Percentiles rank a stretch among this genome's conserved stretches.
phyloP scores from a whole-genome alignment of 306 rosid species.

The Myrica gale region DNA sequence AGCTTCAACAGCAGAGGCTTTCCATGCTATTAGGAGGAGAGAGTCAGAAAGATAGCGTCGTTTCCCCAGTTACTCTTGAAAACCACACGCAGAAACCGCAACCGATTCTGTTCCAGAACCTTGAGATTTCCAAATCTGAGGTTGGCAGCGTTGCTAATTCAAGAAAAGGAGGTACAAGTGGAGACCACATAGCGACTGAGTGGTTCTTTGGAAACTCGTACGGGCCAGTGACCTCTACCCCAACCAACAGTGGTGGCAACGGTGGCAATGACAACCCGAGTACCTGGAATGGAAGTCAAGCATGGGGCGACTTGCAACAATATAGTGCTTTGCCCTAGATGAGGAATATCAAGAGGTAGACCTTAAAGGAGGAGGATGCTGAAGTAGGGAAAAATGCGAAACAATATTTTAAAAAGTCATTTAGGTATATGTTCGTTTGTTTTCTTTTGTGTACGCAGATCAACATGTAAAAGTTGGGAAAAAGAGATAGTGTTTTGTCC shows the following conservation, averaged over 20 bases:
- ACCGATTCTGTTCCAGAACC: slow-evolving; percentile 63
- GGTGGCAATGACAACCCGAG: slow-evolving; percentile 40
- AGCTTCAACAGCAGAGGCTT: slow-evolving; percentile 80
- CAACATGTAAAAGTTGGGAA: slow-evolving; percentile 41
- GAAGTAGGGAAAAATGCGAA: slow-evolving; percentile 28
- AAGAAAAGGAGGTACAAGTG: slow-evolving; percentile 42
- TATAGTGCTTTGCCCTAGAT: slow-evolving; percentile 75
- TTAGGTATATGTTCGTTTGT: slow-evolving; percentile 40
- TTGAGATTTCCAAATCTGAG: slow-evolving; percentile 42
- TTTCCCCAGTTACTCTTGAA: slow-evolving; percentile 27
- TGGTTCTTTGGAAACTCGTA: slow-evolving; percentile 86
- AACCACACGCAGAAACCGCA: slow-evolving; percentile 46
- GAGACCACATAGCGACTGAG: slow-evolving; percentile 49
- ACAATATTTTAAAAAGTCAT: slow-evolving; percentile 24
- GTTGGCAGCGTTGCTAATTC: slow-evolving; percentile 25
- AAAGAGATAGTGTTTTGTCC: slow-evolving; percentile 13
- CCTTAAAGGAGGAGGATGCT: slow-evolving; percentile 22
- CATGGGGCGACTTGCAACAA: slow-evolving; percentile 76
- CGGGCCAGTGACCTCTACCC: slow-evolving; percentile 50
- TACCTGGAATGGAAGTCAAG: slow-evolving; percentile 54
- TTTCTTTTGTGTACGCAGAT: slow-evolving; percentile 28
- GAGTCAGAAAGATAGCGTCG: slow-evolving; percentile 26
- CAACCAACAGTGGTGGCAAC: slow-evolving; percentile 39
- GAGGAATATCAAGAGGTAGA: slow-evolving; percentile 27
- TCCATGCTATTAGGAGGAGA: slow-evolving; percentile 59